Evolutionary conservation across 257 asterid species (phyloP).

Genomic region (Capsicum baccatum): DNA sequence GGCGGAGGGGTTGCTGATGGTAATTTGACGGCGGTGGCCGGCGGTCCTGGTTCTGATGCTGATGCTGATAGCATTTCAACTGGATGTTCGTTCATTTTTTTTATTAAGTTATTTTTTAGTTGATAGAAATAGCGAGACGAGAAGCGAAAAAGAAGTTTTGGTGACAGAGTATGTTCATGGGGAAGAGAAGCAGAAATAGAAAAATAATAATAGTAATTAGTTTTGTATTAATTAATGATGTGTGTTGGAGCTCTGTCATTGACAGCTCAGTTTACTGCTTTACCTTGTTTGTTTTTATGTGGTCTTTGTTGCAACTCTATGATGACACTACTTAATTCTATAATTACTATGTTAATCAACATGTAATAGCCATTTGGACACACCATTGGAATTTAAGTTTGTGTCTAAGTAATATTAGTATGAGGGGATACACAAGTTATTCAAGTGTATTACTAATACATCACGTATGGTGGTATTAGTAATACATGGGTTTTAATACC

Average conservation of each 20-base stretch:
- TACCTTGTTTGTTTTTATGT: not conserved
- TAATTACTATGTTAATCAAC: not conserved
- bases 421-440: too few relatives aligned
- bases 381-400: too few relatives aligned
- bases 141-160: not conserved
- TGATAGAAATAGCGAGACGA: not conserved
- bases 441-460: too few relatives aligned
- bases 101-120: not conserved
- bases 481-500: too few relatives aligned
- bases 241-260: slow-evolving; percentile 28
- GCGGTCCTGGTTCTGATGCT: slow-evolving; percentile 37
- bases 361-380: too few relatives aligned
- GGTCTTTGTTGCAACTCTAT: not conserved
- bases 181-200: not conserved
- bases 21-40: slow-evolving; percentile 10
- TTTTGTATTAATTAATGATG: not conserved
- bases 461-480: too few relatives aligned
- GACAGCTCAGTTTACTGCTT: slow-evolving; percentile 20
- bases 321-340: not conserved
- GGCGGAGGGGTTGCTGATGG: slow-evolving; percentile 35
- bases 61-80: slow-evolving; percentile 37
- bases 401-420: too few relatives aligned
- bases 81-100: not conserved
- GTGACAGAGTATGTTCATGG: slow-evolving; percentile 25
- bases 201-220: not conserved